phyloP scores from a whole-genome alignment of 1,284 basidiomycete species.

The Microbotryum saponariae region DNA sequence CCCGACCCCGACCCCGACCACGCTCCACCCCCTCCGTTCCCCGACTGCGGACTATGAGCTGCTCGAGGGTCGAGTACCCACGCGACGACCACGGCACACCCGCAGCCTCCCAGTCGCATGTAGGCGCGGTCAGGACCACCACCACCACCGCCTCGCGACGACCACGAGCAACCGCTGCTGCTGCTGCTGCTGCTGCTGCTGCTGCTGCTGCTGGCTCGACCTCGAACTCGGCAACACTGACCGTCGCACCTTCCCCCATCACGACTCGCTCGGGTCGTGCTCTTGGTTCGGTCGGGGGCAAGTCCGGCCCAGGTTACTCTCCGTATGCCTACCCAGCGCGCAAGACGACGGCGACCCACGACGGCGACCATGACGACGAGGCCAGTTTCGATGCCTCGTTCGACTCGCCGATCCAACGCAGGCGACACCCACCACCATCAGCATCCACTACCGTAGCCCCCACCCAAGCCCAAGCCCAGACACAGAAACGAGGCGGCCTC shows the following conservation, averaged over 20 bases:
- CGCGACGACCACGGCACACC: too few relatives aligned
- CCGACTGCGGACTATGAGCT: too few relatives aligned
- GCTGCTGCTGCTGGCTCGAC: too few relatives aligned
- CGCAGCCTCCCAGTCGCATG: too few relatives aligned
- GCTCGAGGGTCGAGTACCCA: too few relatives aligned
- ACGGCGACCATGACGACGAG: neutral
- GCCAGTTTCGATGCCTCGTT: neutral
- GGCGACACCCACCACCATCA: neutral
- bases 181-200: too few relatives aligned
- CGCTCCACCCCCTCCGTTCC: too few relatives aligned
- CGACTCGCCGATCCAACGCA: neutral
- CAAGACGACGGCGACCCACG: neutral
- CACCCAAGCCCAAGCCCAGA: neutral
- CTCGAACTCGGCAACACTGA: too few relatives aligned
- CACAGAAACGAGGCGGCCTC: constrained; percentile 3
- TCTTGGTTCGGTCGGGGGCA: constrained; percentile 19
- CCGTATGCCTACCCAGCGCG: constrained; percentile 19
- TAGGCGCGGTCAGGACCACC: too few relatives aligned
- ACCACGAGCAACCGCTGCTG: too few relatives aligned
- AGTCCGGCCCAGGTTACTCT: constrained; percentile 19
- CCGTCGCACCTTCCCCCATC: constrained; percentile 1
- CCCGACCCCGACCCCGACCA: too few relatives aligned
- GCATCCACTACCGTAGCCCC: neutral
- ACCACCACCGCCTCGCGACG: too few relatives aligned
- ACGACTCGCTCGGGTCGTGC: constrained; percentile 8